Conservation (phyloP, 306 rosid genomes). For the Notholithocarpus densiflorus region DNA sequence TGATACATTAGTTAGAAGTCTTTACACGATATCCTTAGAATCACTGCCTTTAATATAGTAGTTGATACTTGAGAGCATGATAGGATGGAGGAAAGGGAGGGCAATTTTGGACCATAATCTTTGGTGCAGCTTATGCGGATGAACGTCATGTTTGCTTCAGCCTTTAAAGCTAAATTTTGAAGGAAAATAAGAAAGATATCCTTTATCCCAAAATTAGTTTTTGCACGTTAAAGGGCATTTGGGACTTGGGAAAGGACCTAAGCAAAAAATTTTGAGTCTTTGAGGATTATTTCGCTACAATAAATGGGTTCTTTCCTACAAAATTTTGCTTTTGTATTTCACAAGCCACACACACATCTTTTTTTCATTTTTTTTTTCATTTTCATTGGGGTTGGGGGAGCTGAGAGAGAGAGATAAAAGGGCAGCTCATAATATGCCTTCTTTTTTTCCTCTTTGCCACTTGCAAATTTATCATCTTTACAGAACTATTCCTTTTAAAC, state of each 20-base stretch:
- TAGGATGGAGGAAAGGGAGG: not conserved
- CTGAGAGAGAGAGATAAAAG: not conserved
- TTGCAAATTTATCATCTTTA: slow-evolving; percentile 51
- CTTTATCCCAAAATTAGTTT: not conserved
- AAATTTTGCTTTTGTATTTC: not conserved
- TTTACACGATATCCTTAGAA: no score
- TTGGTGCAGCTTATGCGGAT: not conserved
- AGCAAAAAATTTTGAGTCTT: not conserved
- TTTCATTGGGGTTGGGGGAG: not conserved
- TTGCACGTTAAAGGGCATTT: not conserved
- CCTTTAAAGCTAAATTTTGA: not conserved
- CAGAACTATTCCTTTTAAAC: slow-evolving; percentile 37
- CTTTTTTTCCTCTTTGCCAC: slow-evolving; percentile 28
- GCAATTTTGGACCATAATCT: not conserved
- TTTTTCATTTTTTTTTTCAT: not conserved
- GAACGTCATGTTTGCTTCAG: not conserved
- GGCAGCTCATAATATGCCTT: slow-evolving; percentile 28
- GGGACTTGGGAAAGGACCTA: not conserved
- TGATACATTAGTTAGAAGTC: no score
- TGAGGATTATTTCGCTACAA: not conserved
- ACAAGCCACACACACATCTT: not conserved
- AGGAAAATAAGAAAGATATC: not conserved
- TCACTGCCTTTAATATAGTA: not conserved
- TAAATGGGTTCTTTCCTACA: not conserved
- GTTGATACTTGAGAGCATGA: not conserved